Percentiles rank a stretch among this genome's conserved stretches.
These are phyloP conservation scores for Ceratobasidium sp. DNA, from an alignment of 1,284 basidiomycete species.

Conservation along the genomic window DNA sequence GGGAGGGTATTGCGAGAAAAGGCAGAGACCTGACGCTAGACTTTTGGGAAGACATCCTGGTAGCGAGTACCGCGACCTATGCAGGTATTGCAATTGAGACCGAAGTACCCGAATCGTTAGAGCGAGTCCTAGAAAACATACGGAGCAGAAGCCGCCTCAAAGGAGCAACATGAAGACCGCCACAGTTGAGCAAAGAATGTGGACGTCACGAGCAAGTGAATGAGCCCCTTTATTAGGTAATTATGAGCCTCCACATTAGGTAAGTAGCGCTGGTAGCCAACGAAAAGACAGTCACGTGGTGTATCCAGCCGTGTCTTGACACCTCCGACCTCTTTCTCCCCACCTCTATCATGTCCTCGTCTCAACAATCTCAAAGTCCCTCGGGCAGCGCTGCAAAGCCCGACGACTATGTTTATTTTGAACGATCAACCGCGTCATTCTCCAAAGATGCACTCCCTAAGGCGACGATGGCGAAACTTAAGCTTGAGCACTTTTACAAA, in stretches of 20 bases:
- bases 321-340: slow-evolving; percentile 4
- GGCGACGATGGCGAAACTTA: slow-evolving; percentile 95
- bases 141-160: slow-evolving; percentile 12
- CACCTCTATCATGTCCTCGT: slow-evolving; percentile 32
- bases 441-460: slow-evolving; percentile 91
- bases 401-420: slow-evolving; percentile 93
- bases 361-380: slow-evolving; percentile 41
- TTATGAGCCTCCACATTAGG: slow-evolving; percentile 33
- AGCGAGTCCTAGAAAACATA: neutral
- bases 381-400: slow-evolving; percentile 42
- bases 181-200: slow-evolving; percentile 10
- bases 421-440: slow-evolving; percentile 86
- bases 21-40: slow-evolving; percentile 38
- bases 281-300: slow-evolving; percentile 33
- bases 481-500: slow-evolving; percentile 98
- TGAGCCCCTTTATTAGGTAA: slow-evolving; percentile 42
- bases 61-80: neutral
- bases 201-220: slow-evolving; percentile 27
- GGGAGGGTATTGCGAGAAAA: slow-evolving; percentile 36
- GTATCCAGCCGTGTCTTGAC: slow-evolving; percentile 26
- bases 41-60: slow-evolving; percentile 38
- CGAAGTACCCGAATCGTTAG: neutral
- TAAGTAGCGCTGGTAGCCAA: slow-evolving; percentile 43
- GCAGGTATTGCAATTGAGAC: neutral
- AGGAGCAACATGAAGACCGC: slow-evolving; percentile 7